A percentile compares a stretch with the other conserved stretches of the same genome.
phyloP scores from a whole-genome alignment of 2,329 filamentous ascomycete genomes.

The Fusarium bulbicola region DNA sequence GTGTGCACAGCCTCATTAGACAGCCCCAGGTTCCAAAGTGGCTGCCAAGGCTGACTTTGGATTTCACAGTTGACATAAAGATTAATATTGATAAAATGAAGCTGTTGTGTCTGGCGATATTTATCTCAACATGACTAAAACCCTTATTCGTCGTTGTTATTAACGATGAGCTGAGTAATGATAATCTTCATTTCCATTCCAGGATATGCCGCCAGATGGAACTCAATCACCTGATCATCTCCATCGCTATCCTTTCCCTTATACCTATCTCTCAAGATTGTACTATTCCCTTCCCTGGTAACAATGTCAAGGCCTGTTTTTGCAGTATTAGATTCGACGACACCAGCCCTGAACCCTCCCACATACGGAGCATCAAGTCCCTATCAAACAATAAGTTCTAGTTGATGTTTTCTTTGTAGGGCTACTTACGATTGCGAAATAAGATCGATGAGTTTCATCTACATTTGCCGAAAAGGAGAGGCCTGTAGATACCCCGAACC shows the following conservation, averaged over 20 bases:
- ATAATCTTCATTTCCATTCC: neutral
- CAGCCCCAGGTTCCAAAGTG: neutral
- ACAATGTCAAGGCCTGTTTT: neutral
- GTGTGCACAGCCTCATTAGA: neutral
- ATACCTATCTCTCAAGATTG: fast-evolving
- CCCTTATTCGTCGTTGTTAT: no score
- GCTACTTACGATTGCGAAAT: neutral
- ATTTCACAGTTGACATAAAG: no score
- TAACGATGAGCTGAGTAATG: neutral
- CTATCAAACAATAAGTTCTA: fast-evolving
- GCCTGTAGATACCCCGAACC: fast-evolving
- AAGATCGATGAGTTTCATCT: neutral
- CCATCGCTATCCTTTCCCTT: neutral
- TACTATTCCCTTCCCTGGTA: neutral
- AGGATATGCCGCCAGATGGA: neutral
- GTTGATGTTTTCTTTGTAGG: fast-evolving
- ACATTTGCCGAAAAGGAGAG: neutral
- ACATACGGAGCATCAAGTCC: neutral
- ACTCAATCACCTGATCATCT: neutral
- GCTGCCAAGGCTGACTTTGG: neutral
- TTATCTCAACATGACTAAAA: fast-evolving
- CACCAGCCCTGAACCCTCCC: neutral
- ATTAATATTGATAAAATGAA: neutral
- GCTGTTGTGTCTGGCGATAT: fast-evolving
- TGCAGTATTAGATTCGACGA: fast-evolving